phyloP scores from a whole-genome alignment of 306 rosid species.

The Inga laurina region DNA sequence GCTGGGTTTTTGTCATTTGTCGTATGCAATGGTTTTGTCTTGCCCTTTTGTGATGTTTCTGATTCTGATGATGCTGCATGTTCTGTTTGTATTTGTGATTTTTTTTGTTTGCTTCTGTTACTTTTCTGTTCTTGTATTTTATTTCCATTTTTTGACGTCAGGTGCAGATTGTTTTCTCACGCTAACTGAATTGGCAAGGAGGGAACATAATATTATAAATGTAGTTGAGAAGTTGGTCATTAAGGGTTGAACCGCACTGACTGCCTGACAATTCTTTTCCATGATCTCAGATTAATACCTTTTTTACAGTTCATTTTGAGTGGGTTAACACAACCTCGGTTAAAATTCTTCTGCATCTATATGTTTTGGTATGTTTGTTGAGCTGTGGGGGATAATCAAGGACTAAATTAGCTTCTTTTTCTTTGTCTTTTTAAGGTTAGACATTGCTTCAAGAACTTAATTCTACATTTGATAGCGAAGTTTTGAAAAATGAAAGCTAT shows the following conservation, averaged over 20 bases:
- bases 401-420: background rate
- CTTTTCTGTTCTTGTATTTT: background rate
- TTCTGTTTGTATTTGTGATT: constrained; percentile 19
- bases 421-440: background rate
- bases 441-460: constrained; percentile 17
- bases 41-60: constrained; percentile 17
- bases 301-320: background rate
- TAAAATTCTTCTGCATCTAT: constrained; percentile 19
- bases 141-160: constrained; percentile 7
- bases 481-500: constrained; percentile 14
- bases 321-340: background rate
- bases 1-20: constrained; percentile 36
- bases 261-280: background rate
- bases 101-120: background rate
- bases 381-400: background rate
- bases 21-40: constrained; percentile 39
- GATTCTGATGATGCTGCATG: constrained; percentile 8
- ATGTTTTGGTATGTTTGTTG: constrained; percentile 28
- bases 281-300: constrained; percentile 18
- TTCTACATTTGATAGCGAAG: constrained; percentile 20
- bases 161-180: constrained; percentile 3
- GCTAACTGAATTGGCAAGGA: constrained; percentile 31
- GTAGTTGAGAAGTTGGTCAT: constrained; percentile 31
- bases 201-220: constrained; percentile 29
- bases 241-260: background rate